These are phyloP conservation scores for Chaetomium tenue DNA, from an alignment of 495 filamentous ascomycete genomes.

Conservation along the genomic window DNA sequence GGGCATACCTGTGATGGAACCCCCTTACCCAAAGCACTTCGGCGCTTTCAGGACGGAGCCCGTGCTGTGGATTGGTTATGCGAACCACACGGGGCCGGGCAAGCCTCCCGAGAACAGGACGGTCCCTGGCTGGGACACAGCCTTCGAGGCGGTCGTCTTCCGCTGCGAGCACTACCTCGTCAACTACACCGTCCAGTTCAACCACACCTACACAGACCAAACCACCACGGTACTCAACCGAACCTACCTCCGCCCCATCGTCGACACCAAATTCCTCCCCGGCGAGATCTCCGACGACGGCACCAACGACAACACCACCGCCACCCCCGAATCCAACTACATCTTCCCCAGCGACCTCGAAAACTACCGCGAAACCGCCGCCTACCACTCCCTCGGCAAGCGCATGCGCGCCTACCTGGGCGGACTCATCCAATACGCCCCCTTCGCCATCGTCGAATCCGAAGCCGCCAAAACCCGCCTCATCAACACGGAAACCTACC, in stretches of 20 bases:
- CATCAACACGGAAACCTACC: constrained; percentile 28
- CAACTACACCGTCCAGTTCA: constrained; percentile 33
- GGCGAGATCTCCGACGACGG: constrained; percentile 24
- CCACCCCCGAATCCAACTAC: constrained; percentile 28
- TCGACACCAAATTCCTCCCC: constrained; percentile 28
- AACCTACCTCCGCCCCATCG: constrained; percentile 23
- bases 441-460: constrained; percentile 21
- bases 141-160: constrained; percentile 25
- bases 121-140: constrained; percentile 18
- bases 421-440: constrained; percentile 24
- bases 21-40: constrained; percentile 28
- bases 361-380: constrained; percentile 27
- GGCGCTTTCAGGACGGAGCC: constrained; percentile 34
- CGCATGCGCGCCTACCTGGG: constrained; percentile 26
- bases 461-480: constrained; percentile 27
- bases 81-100: constrained; percentile 1
- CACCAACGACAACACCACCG: constrained; percentile 29
- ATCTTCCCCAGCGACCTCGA: constrained; percentile 28
- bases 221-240: constrained; percentile 23
- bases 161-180: constrained; percentile 33
- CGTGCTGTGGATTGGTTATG: constrained; percentile 31
- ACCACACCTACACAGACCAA: constrained; percentile 29
- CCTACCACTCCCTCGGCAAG: constrained; percentile 31
- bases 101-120: constrained; percentile 12
- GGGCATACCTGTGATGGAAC: constrained; percentile 9